phyloP scores from a whole-genome alignment of 2,329 filamentous ascomycete species.

The Diplodia intermedia region DNA sequence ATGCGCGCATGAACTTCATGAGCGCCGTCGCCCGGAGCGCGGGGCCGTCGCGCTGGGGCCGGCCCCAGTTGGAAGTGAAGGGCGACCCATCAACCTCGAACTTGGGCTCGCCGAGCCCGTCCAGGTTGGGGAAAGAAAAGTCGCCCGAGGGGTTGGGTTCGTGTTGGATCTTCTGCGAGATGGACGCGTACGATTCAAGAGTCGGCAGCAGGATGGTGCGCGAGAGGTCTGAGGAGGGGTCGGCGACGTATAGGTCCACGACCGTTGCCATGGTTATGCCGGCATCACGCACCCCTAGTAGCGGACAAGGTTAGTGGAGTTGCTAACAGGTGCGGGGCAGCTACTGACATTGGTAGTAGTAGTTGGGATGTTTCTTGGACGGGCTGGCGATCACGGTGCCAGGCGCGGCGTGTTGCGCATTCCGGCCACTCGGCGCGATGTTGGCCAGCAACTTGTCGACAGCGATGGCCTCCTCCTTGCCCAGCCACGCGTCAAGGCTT shows the following conservation, averaged over 20 bases:
- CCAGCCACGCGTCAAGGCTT: constrained; percentile 46
- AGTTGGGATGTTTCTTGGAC: constrained; percentile 50
- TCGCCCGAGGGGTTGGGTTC: constrained; percentile 48
- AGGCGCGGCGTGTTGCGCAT: constrained; percentile 45
- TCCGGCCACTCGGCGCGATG: constrained; percentile 51
- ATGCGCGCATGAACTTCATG: constrained; percentile 51
- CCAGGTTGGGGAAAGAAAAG: constrained; percentile 44
- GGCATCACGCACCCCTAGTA: constrained; percentile 52
- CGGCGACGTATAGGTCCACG: constrained; percentile 48
- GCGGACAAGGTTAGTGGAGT: background rate
- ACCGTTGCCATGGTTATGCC: constrained; percentile 53
- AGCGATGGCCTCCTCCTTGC: constrained; percentile 46
- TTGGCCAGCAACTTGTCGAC: constrained; percentile 52
- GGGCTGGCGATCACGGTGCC: constrained; percentile 55
- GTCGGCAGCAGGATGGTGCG: constrained; percentile 40
- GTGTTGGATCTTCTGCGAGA: constrained; percentile 48
- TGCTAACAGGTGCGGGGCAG: background rate
- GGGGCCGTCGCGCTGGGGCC: constrained; percentile 55
- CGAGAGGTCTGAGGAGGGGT: constrained; percentile 41
- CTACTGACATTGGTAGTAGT: constrained; percentile 54
- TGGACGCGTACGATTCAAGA: constrained; percentile 44
- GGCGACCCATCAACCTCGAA: constrained; percentile 50
- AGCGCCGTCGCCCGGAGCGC: constrained; percentile 53
- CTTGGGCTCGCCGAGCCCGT: constrained; percentile 53
- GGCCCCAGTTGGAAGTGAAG: constrained; percentile 50